Percentiles rank a stretch among this genome's conserved stretches.
phyloP scores from a whole-genome alignment of 139 green algal species.

The Dunaliella primolecta region DNA sequence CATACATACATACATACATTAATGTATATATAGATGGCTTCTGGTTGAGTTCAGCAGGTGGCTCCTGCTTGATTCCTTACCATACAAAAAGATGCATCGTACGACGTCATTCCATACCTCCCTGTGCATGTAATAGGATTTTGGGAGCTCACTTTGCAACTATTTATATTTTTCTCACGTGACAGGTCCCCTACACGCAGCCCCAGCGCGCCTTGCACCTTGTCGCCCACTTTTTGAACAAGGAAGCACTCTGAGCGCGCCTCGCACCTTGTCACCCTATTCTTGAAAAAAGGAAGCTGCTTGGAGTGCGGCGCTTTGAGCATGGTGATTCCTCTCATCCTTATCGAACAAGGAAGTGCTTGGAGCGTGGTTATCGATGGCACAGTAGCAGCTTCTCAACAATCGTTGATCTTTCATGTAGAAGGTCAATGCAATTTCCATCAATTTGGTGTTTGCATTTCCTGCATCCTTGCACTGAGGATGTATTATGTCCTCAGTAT shows the following conservation, averaged over 20 bases:
- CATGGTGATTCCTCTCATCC: background rate
- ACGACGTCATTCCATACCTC: too few species aligned
- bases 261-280: background rate
- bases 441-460: too few species aligned
- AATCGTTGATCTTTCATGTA: background rate
- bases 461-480: too few species aligned
- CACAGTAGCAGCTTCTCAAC: conserved; percentile 2
- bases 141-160: too few species aligned
- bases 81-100: too few species aligned
- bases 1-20: background rate
- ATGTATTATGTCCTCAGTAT: too few species aligned
- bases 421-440: too few species aligned
- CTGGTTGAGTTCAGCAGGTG: too few species aligned
- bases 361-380: conserved; percentile 17
- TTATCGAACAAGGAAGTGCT: background rate
- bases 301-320: background rate
- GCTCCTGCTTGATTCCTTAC: too few species aligned
- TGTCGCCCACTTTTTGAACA: background rate
- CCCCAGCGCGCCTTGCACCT: conserved; percentile 25
- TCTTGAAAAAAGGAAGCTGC: background rate
- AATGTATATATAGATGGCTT: too few species aligned
- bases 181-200: conserved; percentile 48
- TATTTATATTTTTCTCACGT: too few species aligned
- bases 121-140: too few species aligned
- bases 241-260: background rate